phyloP scores from a whole-genome alignment of 1,139 yeast species.

The Geotrichum carabidarum region DNA sequence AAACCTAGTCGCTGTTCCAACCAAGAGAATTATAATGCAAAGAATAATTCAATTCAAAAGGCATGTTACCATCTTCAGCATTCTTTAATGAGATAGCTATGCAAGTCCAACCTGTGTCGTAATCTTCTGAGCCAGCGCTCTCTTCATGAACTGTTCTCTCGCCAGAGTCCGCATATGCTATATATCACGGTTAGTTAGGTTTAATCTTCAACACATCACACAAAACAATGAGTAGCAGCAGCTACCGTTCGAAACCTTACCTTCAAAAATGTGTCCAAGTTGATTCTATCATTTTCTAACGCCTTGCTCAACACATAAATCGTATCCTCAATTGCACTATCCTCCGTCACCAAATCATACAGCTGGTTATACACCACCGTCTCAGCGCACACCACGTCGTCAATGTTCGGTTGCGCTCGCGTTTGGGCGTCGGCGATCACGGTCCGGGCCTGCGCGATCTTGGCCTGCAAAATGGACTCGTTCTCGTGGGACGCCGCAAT shows the following conservation, averaged over 20 bases:
- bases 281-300: slow-evolving; percentile 45
- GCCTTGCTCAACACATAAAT: slow-evolving; percentile 56
- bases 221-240: too few relatives aligned
- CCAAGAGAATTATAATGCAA: too few relatives aligned
- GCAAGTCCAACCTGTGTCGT: slow-evolving; percentile 21
- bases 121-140: slow-evolving; percentile 31
- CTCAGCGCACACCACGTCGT: slow-evolving; percentile 44
- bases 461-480: slow-evolving; percentile 31
- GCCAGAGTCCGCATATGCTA: slow-evolving; percentile 59
- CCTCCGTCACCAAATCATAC: slow-evolving; percentile 62
- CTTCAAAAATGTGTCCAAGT: slow-evolving; percentile 45
- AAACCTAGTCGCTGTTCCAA: too few relatives aligned
- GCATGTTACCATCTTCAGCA: too few relatives aligned
- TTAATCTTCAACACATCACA: not conserved
- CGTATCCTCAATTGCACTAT: slow-evolving; percentile 65
- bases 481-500: slow-evolving; percentile 33
- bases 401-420: slow-evolving; percentile 39
- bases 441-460: slow-evolving; percentile 31
- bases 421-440: slow-evolving; percentile 34
- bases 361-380: slow-evolving; percentile 50
- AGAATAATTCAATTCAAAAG: too few relatives aligned
- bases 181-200: slow-evolving; percentile 31
- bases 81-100: not conserved
- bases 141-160: slow-evolving; percentile 61
- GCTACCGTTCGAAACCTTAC: slow-evolving; percentile 2